phyloP scores from a whole-genome alignment of 192 early-diverging fungal genomes.

The Entomortierella parvispora region DNA sequence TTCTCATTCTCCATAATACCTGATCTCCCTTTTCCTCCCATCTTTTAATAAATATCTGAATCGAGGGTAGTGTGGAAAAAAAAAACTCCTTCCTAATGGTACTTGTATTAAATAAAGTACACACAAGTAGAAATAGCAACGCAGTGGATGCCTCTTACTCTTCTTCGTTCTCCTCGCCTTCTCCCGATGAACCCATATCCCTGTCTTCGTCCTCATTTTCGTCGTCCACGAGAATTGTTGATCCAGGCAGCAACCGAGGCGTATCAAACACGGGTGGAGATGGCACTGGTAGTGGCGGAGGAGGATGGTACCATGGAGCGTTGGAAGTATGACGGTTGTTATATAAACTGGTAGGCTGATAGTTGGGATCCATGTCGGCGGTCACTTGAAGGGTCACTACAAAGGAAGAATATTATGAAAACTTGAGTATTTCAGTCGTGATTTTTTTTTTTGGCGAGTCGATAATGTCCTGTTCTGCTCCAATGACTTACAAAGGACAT shows the following conservation, averaged over 20 bases:
- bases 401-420: not conserved
- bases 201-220: slow-evolving; percentile 10
- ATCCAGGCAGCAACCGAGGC: slow-evolving; percentile 20
- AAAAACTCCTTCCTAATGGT: no score
- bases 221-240: slow-evolving; percentile 17
- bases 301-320: not conserved
- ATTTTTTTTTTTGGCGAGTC: no score
- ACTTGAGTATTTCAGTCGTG: no score
- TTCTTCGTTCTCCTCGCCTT: no score
- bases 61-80: no score
- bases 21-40: no score
- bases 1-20: not conserved
- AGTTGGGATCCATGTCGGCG: slow-evolving; percentile 10
- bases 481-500: slow-evolving; percentile 35
- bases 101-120: no score
- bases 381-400: slow-evolving; percentile 38
- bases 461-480: not conserved
- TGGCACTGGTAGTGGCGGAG: not conserved
- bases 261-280: slow-evolving; percentile 20
- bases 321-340: slow-evolving; percentile 3
- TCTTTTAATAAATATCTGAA: no score
- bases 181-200: no score
- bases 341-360: slow-evolving; percentile 7
- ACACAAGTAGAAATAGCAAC: no score
- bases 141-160: no score